Evolutionary conservation across 257 asterid genomes (phyloP).

Genomic region (Nicotiana sylvestris): DNA sequence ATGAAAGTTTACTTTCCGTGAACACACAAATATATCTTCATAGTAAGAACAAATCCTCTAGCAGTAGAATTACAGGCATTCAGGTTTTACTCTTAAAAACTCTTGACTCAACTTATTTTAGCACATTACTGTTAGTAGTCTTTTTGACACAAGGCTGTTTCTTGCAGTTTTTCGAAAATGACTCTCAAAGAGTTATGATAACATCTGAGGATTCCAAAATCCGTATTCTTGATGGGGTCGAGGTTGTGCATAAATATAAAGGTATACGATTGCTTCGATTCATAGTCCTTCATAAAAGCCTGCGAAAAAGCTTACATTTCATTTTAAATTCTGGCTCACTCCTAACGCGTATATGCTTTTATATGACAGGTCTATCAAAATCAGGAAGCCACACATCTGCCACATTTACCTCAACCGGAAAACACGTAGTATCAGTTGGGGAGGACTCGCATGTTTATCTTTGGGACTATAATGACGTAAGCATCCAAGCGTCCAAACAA

Average conservation of each 20-base stretch:
- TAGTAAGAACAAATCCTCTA: constrained; percentile 55
- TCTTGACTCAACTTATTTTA: constrained; percentile 1
- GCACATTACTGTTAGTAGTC: constrained; percentile 4
- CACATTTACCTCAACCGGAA: constrained; percentile 54
- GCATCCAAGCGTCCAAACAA: constrained; percentile 37
- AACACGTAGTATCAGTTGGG: constrained; percentile 71
- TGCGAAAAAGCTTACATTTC: background rate
- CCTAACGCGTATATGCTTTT: background rate
- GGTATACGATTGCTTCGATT: constrained; percentile 31
- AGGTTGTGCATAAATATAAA: constrained; percentile 67
- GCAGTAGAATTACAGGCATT: constrained; percentile 78
- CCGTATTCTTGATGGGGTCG: constrained; percentile 70
- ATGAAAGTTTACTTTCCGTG: constrained; percentile 46
- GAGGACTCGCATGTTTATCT: constrained; percentile 63
- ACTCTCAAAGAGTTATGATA: constrained; percentile 58
- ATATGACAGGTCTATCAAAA: constrained; percentile 44
- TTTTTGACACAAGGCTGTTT: background rate
- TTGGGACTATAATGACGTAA: constrained; percentile 53
- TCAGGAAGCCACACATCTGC: constrained; percentile 71
- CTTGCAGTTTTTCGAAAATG: constrained; percentile 48
- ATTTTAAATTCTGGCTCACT: background rate
- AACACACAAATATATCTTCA: constrained; percentile 46
- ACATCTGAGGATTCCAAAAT: constrained; percentile 83
- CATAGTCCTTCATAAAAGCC: background rate
- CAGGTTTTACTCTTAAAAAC: constrained; percentile 44